Evolutionary conservation across 1,284 basidiomycete species (phyloP), one percentile per base, ranked within the genome.

Genomic region (Ceratobasidium papillatum): DNA sequence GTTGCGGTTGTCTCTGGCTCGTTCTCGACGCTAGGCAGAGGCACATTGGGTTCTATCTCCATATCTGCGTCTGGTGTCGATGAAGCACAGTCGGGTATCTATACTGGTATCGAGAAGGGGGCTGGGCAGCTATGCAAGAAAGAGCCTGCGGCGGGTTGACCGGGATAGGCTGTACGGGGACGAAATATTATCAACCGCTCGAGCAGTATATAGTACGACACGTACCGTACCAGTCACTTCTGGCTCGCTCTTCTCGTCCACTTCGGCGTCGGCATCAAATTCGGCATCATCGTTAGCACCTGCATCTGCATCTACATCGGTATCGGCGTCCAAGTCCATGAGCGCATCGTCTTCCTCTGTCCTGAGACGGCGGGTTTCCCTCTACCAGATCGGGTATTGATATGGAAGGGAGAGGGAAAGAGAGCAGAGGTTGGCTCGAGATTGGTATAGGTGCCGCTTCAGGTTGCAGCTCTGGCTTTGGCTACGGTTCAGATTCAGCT

Each of bases 311-410:
- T 41, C 38, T 14, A 14, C 38, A 7, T 41, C 38, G 38, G 45
- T 17, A 9, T 47, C 45, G 45, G 45, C 45, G 19, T 47, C 45
- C n/a, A n/a, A n/a, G n/a, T 47, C 66, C 66, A 69, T 69, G 19
- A 52, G 36, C 22, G 52, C 25, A 17, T 58, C 52, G 30, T 54
- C 51, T 17, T 69, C 66, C 30, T 72, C 68, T 1, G 68, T 72
- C 45, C 61, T 61, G 68, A 19, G 65, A 69, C 14, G 51, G 19
- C 1, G 47, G 30, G 30, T 34, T 52, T 8, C 30, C 32, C 22
- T 69, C 65, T 1, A 36, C 43, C 8, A 12, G 25, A 36, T 4
- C 32, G 9, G 56, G 56, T 9, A 63, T 30, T 25, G 43, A 47
- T 38, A 47, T 41, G 41, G 22, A 30, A 4, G 22, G 19, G 7